A percentile compares a stretch with the other conserved stretches of the same genome.
Conservation (phyloP, 768 basidiomycete genomes). For the Leucocoprinus leucothites region DNA sequence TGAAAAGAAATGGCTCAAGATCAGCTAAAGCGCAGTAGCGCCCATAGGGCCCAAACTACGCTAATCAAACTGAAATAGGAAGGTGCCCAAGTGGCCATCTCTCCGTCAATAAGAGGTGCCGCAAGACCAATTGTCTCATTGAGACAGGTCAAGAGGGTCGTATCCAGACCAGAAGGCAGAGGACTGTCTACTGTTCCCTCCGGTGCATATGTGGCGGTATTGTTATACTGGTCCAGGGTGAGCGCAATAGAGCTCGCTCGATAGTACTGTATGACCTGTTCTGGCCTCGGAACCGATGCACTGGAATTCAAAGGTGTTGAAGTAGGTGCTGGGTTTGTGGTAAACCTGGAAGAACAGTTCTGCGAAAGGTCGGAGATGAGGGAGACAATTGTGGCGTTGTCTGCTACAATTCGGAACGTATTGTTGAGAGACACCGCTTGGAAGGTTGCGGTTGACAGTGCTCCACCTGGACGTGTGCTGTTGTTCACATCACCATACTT, state of each 20-base stretch:
- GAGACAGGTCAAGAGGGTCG: conserved; percentile 16
- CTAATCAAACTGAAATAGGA: background rate
- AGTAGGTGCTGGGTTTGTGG: conserved; percentile 29
- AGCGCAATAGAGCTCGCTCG: conserved; percentile 54
- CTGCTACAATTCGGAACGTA: conserved; percentile 42
- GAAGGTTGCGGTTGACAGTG: conserved; percentile 38
- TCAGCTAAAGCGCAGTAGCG: background rate
- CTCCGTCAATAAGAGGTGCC: conserved; percentile 17
- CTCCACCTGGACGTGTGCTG: conserved; percentile 43
- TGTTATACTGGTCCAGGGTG: conserved; percentile 58
- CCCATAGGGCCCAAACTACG: conserved; percentile 3
- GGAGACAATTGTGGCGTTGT: conserved; percentile 38
- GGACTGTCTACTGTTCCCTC: conserved; percentile 15
- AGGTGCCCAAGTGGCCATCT: background rate
- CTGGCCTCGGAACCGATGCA: conserved; percentile 29
- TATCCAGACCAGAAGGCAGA: conserved; percentile 14
- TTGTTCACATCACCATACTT: conserved; percentile 45
- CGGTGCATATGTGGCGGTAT: conserved; percentile 41
- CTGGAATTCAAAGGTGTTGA: conserved; percentile 22
- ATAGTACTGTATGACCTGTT: conserved; percentile 56
- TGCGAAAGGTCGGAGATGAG: conserved; percentile 36
- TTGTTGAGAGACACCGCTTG: conserved; percentile 30
- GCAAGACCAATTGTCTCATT: conserved; percentile 19
- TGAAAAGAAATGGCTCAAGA: background rate
- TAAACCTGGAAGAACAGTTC: conserved; percentile 38